phyloP scores from a whole-genome alignment of 805 yeast species.

The Kodamaea sagamina region DNA sequence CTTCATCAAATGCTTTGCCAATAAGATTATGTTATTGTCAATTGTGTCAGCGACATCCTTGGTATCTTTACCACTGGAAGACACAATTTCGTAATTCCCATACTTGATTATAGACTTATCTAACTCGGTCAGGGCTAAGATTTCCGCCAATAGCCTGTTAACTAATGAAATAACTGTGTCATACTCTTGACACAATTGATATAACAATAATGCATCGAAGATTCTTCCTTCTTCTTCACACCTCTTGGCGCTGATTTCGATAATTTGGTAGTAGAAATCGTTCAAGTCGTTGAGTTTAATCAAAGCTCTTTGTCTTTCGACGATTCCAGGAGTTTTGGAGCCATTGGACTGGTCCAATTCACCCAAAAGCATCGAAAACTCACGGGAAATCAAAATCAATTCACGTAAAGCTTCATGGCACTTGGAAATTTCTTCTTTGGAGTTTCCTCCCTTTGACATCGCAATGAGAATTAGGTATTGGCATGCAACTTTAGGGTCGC shows the following conservation, averaged over 20 bases:
- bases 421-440: slow-evolving; percentile 49
- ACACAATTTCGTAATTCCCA: slow-evolving; percentile 37
- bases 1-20: slow-evolving; percentile 47
- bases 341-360: slow-evolving; percentile 71
- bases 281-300: slow-evolving; percentile 58
- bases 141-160: slow-evolving; percentile 76
- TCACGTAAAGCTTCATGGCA: slow-evolving; percentile 82
- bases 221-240: slow-evolving; percentile 92
- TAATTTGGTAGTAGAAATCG: slow-evolving; percentile 66
- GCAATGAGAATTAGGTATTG: slow-evolving; percentile 80
- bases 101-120: slow-evolving; percentile 53
- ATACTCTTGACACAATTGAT: slow-evolving; percentile 86
- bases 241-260: slow-evolving; percentile 79
- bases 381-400: slow-evolving; percentile 81
- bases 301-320: slow-evolving; percentile 73
- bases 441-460: slow-evolving; percentile 40
- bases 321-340: slow-evolving; percentile 74
- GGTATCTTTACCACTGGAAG: slow-evolving; percentile 32
- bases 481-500: slow-evolving; percentile 90
- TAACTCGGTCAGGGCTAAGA: slow-evolving; percentile 68
- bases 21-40: slow-evolving; percentile 49
- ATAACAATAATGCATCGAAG: slow-evolving; percentile 80
- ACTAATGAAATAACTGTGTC: slow-evolving; percentile 75
- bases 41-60: slow-evolving; percentile 38
- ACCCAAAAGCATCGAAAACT: slow-evolving; percentile 81